Evolutionary conservation across 2,329 filamentous ascomycete species (phyloP).

Genomic region (Pochonia chlamydosporia): DNA sequence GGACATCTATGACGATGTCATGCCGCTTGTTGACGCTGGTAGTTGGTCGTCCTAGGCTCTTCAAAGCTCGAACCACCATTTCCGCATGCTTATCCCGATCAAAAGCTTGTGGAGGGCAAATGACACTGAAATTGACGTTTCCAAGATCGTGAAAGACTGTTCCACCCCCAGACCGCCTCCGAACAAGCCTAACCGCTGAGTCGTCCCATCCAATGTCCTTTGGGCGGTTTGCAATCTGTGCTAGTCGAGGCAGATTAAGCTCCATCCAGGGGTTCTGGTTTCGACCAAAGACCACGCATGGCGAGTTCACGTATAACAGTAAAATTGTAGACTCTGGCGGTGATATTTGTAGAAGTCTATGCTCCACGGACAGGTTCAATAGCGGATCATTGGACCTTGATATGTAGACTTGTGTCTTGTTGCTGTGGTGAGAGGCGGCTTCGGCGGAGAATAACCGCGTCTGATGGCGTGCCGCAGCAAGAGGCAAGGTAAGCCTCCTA

Average conservation of each 20-base stretch:
- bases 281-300: conserved; percentile 84
- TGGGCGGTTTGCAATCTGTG: conserved; percentile 15
- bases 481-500: conserved; percentile 5
- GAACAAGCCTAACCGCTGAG: conserved; percentile 55
- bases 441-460: conserved; percentile 27
- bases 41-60: conserved; percentile 48
- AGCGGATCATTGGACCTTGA: conserved; percentile 69
- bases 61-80: conserved; percentile 85
- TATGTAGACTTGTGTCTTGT: conserved; percentile 61
- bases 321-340: conserved; percentile 69
- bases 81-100: conserved; percentile 82
- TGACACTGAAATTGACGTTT: conserved; percentile 93
- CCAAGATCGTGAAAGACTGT: conserved; percentile 90
- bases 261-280: conserved; percentile 99
- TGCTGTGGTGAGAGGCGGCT: conserved; percentile 34
- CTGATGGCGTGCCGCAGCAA: conserved; percentile 4
- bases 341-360: conserved; percentile 74
- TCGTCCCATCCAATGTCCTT: conserved; percentile 19
- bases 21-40: conserved; percentile 82
- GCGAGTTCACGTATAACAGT: conserved; percentile 82
- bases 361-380: conserved; percentile 90
- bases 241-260: conserved; percentile 64
- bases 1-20: conserved; percentile 73
- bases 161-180: conserved; percentile 82
- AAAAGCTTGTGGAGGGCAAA: conserved; percentile 70